Evolutionary conservation across 495 filamentous ascomycete genomes (phyloP).

Genomic region (Pyronema omphalodes): DNA sequence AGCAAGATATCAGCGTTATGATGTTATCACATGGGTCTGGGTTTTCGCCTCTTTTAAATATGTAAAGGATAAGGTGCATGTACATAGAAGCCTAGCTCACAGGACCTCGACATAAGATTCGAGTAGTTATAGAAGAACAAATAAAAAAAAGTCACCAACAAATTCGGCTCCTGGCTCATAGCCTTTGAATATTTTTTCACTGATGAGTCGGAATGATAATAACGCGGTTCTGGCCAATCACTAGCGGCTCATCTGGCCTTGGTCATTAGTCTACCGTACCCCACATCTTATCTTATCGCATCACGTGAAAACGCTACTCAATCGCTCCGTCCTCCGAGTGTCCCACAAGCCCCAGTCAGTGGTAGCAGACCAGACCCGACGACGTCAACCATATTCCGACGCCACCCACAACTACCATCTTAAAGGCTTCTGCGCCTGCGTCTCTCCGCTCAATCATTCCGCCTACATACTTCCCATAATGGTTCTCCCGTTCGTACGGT

Average conservation of each 20-base stretch:
- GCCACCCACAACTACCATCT: slow-evolving; percentile 4
- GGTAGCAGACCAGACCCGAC: background rate
- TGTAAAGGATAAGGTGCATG: background rate
- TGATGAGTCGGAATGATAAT: too few species aligned
- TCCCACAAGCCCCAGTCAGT: too few species aligned
- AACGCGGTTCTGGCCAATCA: too few species aligned
- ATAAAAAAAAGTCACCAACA: too few species aligned
- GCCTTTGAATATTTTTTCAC: too few species aligned
- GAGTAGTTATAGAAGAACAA: background rate
- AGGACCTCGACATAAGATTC: background rate
- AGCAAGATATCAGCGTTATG: too few species aligned
- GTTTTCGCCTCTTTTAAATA: background rate
- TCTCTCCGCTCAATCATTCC: slow-evolving; percentile 17
- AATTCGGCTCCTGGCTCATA: too few species aligned
- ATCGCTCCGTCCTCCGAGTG: too few species aligned
- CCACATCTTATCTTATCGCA: too few species aligned
- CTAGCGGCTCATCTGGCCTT: too few species aligned
- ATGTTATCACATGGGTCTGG: background rate
- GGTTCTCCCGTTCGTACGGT: slow-evolving; percentile 47
- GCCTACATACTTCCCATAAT: slow-evolving; percentile 30
- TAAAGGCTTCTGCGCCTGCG: slow-evolving; percentile 2
- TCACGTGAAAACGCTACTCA: too few species aligned
- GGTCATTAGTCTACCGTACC: too few species aligned
- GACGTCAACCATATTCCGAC: slow-evolving; percentile 12
- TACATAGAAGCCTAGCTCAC: background rate